Percentiles rank a stretch among this genome's conserved stretches.
Evolutionary conservation across 139 green algal species (phyloP).

Genomic region (Chlamydomonas sp.): DNA sequence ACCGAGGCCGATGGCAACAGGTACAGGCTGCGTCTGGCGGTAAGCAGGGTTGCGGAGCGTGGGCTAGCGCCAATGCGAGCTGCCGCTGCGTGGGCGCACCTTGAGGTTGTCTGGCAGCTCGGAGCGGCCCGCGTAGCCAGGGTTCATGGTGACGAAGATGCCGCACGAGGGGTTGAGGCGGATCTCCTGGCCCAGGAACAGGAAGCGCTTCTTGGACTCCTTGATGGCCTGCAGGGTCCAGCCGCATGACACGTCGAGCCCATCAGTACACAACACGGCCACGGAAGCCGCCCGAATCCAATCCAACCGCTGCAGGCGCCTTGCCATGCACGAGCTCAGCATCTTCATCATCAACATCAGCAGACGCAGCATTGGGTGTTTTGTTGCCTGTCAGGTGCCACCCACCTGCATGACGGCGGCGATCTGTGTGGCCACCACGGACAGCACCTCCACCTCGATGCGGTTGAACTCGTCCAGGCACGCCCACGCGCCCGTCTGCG

Average conservation of each 20-base stretch:
- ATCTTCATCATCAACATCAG: too few relatives aligned
- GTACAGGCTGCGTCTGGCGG: too few relatives aligned
- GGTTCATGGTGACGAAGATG: constrained; percentile 94
- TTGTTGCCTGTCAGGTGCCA: not conserved
- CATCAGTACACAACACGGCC: not conserved
- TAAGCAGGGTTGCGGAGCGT: too few relatives aligned
- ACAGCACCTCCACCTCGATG: constrained; percentile 90
- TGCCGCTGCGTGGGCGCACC: constrained; percentile 21
- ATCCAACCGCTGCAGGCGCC: not conserved
- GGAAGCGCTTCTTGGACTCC: constrained; percentile 74
- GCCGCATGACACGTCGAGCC: not conserved
- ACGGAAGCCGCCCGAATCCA: not conserved
- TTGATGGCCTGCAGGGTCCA: constrained; percentile 80
- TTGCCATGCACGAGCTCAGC: too few relatives aligned
- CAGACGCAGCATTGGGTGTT: too few relatives aligned
- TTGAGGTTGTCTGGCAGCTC: constrained; percentile 90
- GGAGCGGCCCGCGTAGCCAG: constrained; percentile 73
- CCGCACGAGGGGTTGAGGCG: constrained; percentile 82
- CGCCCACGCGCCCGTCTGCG: constrained; percentile 86
- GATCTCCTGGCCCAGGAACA: constrained; percentile 85
- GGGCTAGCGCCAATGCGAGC: not conserved
- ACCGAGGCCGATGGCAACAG: too few relatives aligned
- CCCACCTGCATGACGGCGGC: constrained; percentile 74
- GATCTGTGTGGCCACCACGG: constrained; percentile 88
- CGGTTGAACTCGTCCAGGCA: constrained; percentile 94